These are phyloP conservation scores for Triticum dicoccoides DNA, from an alignment of 176 grass and related monocot genomes.

Conservation along the genomic window DNA sequence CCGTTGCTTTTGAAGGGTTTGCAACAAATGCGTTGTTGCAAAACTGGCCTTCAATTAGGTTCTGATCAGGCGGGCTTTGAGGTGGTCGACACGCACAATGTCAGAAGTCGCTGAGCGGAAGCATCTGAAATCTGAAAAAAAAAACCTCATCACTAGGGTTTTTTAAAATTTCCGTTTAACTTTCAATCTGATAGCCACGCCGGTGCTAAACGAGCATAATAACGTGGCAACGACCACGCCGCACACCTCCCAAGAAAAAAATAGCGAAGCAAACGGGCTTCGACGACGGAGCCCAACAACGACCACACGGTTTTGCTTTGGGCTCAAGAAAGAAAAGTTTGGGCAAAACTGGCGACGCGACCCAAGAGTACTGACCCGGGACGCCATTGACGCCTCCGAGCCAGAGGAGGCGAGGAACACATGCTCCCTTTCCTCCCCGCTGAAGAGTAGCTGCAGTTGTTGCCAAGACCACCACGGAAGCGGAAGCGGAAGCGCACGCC, in stretches of 20 bases:
- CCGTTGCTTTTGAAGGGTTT: too few species aligned
- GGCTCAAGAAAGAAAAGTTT: slow-evolving; percentile 33
- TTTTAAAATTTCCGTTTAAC: background rate
- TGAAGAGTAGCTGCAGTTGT: slow-evolving; percentile 3
- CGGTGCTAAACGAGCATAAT: background rate
- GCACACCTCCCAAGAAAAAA: background rate
- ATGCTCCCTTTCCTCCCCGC: background rate
- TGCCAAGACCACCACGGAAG: slow-evolving; percentile 31
- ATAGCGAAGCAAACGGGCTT: slow-evolving; percentile 7
- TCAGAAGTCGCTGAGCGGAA: too few species aligned
- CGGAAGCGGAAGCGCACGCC: background rate
- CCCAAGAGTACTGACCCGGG: background rate
- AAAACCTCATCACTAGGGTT: too few species aligned
- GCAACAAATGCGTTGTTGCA: too few species aligned
- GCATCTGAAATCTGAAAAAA: too few species aligned
- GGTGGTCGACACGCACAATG: too few species aligned
- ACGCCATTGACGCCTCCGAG: slow-evolving; percentile 34
- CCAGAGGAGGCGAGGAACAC: slow-evolving; percentile 31
- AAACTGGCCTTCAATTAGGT: too few species aligned
- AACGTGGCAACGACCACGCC: slow-evolving; percentile 8
- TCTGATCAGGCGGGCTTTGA: too few species aligned
- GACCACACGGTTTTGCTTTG: background rate
- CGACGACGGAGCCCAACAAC: background rate
- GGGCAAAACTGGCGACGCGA: background rate
- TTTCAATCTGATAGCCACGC: background rate